Base-by-base conservation (phyloP, 306 rosid species). In the Castanea crenata region DNA sequence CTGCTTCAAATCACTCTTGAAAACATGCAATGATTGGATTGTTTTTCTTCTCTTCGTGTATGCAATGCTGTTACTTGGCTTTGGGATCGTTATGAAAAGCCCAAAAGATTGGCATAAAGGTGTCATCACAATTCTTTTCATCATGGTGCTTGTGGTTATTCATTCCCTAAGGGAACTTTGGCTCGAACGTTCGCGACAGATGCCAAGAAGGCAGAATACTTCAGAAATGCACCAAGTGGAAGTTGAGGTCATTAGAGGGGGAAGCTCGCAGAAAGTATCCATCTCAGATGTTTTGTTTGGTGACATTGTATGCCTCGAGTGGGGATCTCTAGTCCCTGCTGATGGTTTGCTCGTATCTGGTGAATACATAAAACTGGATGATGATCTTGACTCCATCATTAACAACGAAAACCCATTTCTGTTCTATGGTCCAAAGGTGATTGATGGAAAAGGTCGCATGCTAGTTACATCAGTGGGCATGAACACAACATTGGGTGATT, bases 291-390 rank as follows among this genome's bases (percentile, higher is more conserved):
- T 81, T 38, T 20, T 61, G 6, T 18, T 55, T 4, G 81, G 69
- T 3, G 85, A 81, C 19, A 1, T 76, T 4, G 77, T 76, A 16
- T 3, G 38, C 51, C 38, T 81, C 61, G 20, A 34, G 19, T 3
- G 4, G 38, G 81, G 58, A 16, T 52, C n/a, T 81, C 21, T 5
- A 4, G 59, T 81, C 41, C 84, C 80, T 14, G 77, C 73, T 9
- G 84, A 81, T 52, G 84, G 84, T 16, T 58, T 76, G 32, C 71
- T 81, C 3, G 21, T 81, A 55, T 52, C 19, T 1, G 85, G 81
- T 32, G 54, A 81, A 3, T 59, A 5, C 20, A 19, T 61, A 0
- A 71, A 49, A 27, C 35, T 51, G 34, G 32, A 71, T 69, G 55
- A 69, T 34, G 84, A 70, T 15, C 23, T n/a, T 19, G 27, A 35